Evolutionary conservation across 495 filamentous ascomycete species (phyloP), one percentile per base, ranked within the genome.

Genomic region (Bombardia bombarda): DNA sequence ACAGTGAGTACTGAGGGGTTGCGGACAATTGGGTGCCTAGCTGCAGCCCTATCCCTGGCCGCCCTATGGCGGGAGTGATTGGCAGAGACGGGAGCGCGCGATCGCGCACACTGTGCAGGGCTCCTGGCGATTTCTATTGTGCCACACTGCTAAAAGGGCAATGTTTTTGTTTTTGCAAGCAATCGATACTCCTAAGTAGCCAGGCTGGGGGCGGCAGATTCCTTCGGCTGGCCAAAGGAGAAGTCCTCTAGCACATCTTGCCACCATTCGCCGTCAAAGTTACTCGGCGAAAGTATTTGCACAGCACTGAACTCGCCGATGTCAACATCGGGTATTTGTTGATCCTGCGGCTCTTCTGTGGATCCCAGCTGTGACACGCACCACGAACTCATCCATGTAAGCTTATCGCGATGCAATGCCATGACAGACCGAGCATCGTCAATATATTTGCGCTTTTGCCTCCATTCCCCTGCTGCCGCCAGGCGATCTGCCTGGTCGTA

Each of bases 351-450:
- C 30, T 47, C 35, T 30, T 48, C 55, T 4, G 32, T 28, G 23
- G 41, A 28, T 13, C 28, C 32, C 21, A 41, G 33, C 38, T 45
- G 45, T 7, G 52, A 46, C 10, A 49, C 18, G 32, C 41, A 58
- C 52, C 55, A 58, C 24, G 48, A 45, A 10, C 43, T 36, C 19
- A 58, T 58, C 55, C 52, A 52, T 5, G 42, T 47, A 19, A 58
- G 26, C 38, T 58, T 58, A 34, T 47, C 41, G 21, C 40, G 35
- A 16, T 44, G 32, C 37, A 42, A 16, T 3, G 30, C 18, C 36
- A 49, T 37, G 10, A 47, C 40, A 4, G 52, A 32, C 21, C 28
- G 12, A 5, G 17, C 26, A 3, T 45, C 52, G 13, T 38, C 45
- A 16, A 44, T 28, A 26, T 41, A 48, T 33, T 46, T 52, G 32